Conservation (phyloP, 2,329 filamentous ascomycete species). For the Neopestalotiopsis rosae region DNA sequence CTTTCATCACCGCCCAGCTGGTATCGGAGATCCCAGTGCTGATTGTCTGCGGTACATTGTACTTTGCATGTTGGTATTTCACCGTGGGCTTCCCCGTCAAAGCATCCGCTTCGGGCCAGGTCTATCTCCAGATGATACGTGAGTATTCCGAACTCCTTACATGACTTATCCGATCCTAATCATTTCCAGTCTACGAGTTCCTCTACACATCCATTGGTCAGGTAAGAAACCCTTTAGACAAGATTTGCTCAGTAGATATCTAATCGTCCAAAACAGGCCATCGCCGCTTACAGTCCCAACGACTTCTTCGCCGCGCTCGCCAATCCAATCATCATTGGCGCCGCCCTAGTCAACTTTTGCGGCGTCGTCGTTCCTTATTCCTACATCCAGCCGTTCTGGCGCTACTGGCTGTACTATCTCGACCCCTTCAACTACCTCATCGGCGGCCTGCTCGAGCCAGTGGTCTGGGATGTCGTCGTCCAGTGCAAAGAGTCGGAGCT, state of each 20-base stretch:
- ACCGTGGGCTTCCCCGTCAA: conserved; percentile 41
- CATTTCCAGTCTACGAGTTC: conserved; percentile 40
- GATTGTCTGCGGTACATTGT: conserved; percentile 48
- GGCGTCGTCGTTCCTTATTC: conserved; percentile 12
- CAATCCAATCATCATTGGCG: conserved; percentile 39
- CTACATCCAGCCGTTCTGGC: conserved; percentile 7
- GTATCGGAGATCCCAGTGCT: conserved; percentile 53
- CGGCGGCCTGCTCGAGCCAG: conserved; percentile 66
- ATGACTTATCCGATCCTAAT: background rate
- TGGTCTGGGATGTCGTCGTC: conserved; percentile 60
- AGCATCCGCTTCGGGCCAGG: conserved; percentile 39
- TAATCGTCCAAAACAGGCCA: conserved; percentile 10
- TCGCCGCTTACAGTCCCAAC: conserved; percentile 14
- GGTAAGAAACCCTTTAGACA: conserved; percentile 15
- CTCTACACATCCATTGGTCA: conserved; percentile 49
- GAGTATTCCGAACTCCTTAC: conserved; percentile 11
- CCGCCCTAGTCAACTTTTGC: conserved; percentile 32
- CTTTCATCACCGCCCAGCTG: conserved; percentile 68
- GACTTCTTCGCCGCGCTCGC: conserved; percentile 11
- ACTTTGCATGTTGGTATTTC: conserved; percentile 53
- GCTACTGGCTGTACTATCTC: conserved; percentile 65
- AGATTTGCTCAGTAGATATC: background rate
- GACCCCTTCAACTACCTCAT: conserved; percentile 79
- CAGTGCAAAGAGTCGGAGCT: conserved; percentile 69
- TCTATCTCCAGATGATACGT: conserved; percentile 46